Conservation (phyloP, 2,329 filamentous ascomycete genomes). For the Hymenoscyphus linearis region DNA sequence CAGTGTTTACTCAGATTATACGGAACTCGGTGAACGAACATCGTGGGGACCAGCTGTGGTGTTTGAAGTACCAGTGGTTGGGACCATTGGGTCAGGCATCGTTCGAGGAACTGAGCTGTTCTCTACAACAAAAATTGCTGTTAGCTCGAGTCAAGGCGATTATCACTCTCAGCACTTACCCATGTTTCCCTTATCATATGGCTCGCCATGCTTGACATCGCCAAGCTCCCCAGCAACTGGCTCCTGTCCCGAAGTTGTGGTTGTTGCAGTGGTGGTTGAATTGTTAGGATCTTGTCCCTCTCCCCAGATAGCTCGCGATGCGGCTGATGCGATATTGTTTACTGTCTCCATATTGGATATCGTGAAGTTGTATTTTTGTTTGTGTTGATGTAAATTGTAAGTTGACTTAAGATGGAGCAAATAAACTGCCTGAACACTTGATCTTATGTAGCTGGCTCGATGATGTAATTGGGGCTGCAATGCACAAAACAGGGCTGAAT, state of each 20-base stretch:
- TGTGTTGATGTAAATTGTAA: background rate
- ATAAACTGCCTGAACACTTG: background rate
- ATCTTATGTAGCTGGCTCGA: background rate
- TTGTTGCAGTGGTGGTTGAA: constrained; percentile 1
- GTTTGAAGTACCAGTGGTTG: background rate
- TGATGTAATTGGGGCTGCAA: background rate
- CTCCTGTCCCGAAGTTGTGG: constrained; percentile 44
- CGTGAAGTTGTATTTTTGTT: background rate
- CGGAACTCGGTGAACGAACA: background rate
- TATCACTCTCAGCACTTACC: constrained; percentile 34
- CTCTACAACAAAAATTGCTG: background rate
- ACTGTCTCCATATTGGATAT: constrained; percentile 52
- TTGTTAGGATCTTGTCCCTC: constrained; percentile 25
- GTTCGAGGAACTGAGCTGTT: background rate
- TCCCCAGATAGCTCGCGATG: constrained; percentile 41
- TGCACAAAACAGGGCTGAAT: background rate
- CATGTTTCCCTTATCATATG: constrained; percentile 75
- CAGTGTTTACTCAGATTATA: background rate
- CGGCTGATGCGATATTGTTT: constrained; percentile 46
- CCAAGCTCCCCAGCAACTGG: constrained; percentile 68
- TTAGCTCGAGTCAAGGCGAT: background rate
- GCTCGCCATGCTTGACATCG: constrained; percentile 61
- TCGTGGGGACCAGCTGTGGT: background rate
- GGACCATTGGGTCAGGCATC: background rate
- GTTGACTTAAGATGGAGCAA: background rate